phyloP scores from a whole-genome alignment of 2,329 filamentous ascomycete species.

The Diaporthe capsici region DNA sequence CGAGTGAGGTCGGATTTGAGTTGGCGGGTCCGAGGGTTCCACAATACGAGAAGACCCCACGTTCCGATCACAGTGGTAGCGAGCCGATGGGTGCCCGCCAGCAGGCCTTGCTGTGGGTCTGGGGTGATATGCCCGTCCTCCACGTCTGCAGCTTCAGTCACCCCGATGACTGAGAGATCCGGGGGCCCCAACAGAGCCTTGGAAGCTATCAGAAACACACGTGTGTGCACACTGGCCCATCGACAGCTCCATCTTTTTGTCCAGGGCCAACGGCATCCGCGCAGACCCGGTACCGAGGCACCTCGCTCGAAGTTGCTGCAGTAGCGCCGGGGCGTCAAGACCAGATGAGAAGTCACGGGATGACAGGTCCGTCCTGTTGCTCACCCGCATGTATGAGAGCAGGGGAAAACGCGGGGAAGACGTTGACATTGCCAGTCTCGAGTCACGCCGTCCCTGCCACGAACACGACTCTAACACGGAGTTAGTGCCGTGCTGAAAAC shows the following conservation, averaged over 20 bases:
- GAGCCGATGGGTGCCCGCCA: background rate
- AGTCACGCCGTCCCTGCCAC: background rate
- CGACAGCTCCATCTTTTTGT: background rate
- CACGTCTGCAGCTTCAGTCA: background rate
- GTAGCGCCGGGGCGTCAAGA: background rate
- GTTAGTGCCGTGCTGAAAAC: background rate
- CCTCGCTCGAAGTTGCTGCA: background rate
- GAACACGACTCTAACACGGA: background rate
- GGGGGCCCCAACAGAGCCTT: no score
- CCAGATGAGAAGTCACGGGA: background rate
- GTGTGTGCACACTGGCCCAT: background rate
- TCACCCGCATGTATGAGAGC: background rate
- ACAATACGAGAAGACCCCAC: background rate
- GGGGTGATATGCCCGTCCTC: background rate
- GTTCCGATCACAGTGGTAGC: constrained; percentile 7
- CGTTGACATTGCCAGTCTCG: background rate
- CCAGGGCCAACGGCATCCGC: background rate
- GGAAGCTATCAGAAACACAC: background rate
- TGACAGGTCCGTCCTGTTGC: background rate
- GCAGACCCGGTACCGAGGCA: background rate
- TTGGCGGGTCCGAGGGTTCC: constrained; percentile 23
- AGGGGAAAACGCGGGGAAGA: background rate
- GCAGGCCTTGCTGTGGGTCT: background rate
- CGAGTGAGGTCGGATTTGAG: constrained; percentile 31
- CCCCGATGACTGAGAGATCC: background rate